phyloP scores from a whole-genome alignment of 345 rosid genomes.

The Arabis hirsuta region DNA sequence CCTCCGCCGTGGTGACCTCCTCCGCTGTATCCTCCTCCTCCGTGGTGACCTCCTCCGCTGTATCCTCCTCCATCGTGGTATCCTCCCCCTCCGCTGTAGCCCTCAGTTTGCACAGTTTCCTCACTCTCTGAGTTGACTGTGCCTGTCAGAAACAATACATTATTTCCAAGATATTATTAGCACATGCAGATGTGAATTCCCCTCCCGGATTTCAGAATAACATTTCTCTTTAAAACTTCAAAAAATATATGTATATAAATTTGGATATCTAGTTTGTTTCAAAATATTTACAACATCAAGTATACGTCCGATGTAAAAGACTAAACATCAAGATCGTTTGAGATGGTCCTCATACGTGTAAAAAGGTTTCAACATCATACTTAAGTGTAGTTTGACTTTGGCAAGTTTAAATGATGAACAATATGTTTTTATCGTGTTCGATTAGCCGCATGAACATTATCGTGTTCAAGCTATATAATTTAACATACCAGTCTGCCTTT shows the following conservation, averaged over 20 bases:
- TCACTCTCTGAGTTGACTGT: slow-evolving; percentile 15
- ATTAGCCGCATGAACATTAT: not conserved
- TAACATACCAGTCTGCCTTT: slow-evolving; percentile 28
- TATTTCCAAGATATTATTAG: slow-evolving; percentile 9
- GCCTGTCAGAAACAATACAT: not conserved
- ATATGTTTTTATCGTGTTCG: no score
- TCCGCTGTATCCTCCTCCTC: slow-evolving; percentile 23
- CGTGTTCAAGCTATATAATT: no score
- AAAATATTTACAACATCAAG: not conserved
- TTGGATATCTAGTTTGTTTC: no score
- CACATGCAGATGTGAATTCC: not conserved
- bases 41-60: not conserved
- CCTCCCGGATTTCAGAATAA: not conserved
- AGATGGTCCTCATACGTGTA: not conserved
- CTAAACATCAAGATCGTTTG: not conserved
- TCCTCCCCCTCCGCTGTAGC: slow-evolving; percentile 20
- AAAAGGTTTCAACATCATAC: not conserved
- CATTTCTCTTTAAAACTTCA: not conserved
- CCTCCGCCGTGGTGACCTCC: slow-evolving; percentile 2
- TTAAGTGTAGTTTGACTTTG: not conserved
- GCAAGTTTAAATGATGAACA: not conserved
- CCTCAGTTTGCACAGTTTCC: slow-evolving; percentile 20
- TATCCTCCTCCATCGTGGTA: slow-evolving; percentile 5
- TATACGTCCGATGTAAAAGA: not conserved
- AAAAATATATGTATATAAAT: not conserved